Percentiles rank a stretch among this genome's conserved stretches.
Evolutionary conservation across 148 eudicot species (phyloP).

Genomic region (Fagopyrum homotropicum): DNA sequence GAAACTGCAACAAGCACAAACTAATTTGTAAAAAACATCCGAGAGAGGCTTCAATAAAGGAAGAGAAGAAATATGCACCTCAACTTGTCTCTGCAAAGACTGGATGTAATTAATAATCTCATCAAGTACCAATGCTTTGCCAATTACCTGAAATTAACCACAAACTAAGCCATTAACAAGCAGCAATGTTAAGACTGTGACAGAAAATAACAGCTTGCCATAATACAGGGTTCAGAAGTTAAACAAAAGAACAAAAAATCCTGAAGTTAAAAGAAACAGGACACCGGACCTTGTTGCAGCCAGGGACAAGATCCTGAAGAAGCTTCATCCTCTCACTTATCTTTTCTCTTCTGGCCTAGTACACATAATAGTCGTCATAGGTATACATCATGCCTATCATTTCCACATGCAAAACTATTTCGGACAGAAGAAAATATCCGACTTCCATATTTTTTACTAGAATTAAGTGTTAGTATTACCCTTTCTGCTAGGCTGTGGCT

Average conservation of each 20-base stretch:
- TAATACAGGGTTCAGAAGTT: too few species aligned
- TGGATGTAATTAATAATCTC: conserved; percentile 71
- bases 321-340: conserved; percentile 59
- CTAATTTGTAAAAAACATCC: not conserved
- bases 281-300: conserved; percentile 42
- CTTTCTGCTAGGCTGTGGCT: conserved; percentile 74
- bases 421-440: not conserved
- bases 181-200: not conserved
- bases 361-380: not conserved
- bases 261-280: not conserved
- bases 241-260: not conserved
- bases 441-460: not conserved
- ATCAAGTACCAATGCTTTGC: conserved; percentile 68
- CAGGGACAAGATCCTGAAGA: conserved; percentile 62
- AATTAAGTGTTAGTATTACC: conserved; percentile 27
- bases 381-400: not conserved
- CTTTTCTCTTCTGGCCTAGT: conserved; percentile 64
- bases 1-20: conserved; percentile 34
- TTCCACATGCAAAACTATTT: not conserved
- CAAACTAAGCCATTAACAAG: not conserved
- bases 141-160: conserved; percentile 45
- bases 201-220: not conserved
- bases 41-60: not conserved
- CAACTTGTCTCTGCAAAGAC: conserved; percentile 66
- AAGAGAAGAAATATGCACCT: conserved; percentile 28